Conservation (phyloP, 2,329 filamentous ascomycete species). For the Colletotrichum musae region DNA sequence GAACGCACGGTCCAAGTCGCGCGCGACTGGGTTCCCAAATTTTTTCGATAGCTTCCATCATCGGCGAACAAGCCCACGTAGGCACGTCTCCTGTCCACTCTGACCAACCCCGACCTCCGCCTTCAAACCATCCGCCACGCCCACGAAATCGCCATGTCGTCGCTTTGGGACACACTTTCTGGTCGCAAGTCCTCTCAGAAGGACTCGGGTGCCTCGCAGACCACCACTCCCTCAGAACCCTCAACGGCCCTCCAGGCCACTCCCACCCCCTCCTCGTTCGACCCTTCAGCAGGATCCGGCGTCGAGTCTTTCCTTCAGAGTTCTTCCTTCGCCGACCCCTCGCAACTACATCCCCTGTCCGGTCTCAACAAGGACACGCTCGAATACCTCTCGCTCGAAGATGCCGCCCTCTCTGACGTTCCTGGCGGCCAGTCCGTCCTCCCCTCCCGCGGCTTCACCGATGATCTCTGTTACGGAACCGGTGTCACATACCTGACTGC, state of each 20-base stretch:
- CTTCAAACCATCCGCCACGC: slow-evolving; percentile 29
- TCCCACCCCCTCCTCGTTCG: slow-evolving; percentile 72
- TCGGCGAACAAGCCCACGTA: slow-evolving; percentile 32
- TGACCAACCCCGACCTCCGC: slow-evolving; percentile 33
- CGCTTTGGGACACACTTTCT: slow-evolving; percentile 74
- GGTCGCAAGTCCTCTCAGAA: slow-evolving; percentile 66
- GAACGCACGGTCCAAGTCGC: slow-evolving; percentile 43
- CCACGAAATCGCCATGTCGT: slow-evolving; percentile 61
- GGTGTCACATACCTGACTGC: slow-evolving; percentile 95
- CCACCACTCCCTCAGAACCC: slow-evolving; percentile 58
- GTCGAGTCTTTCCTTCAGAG: slow-evolving; percentile 88
- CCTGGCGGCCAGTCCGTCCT: slow-evolving; percentile 89
- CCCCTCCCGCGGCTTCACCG: slow-evolving; percentile 96
- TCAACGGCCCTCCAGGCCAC: slow-evolving; percentile 67
- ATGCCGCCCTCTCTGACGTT: slow-evolving; percentile 87
- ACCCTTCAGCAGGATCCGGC: slow-evolving; percentile 81
- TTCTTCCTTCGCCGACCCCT: slow-evolving; percentile 85
- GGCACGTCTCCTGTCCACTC: slow-evolving; percentile 14
- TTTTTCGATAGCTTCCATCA: slow-evolving; percentile 43
- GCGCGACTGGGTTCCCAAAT: slow-evolving; percentile 42
- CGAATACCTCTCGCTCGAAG: slow-evolving; percentile 95
- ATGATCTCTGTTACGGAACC: slow-evolving; percentile 98
- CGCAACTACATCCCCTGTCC: slow-evolving; percentile 91
- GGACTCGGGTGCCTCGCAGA: slow-evolving; percentile 45
- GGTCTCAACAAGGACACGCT: slow-evolving; percentile 93